Conservation (phyloP, 1,139 yeast genomes). For the Candida freyschussii region DNA sequence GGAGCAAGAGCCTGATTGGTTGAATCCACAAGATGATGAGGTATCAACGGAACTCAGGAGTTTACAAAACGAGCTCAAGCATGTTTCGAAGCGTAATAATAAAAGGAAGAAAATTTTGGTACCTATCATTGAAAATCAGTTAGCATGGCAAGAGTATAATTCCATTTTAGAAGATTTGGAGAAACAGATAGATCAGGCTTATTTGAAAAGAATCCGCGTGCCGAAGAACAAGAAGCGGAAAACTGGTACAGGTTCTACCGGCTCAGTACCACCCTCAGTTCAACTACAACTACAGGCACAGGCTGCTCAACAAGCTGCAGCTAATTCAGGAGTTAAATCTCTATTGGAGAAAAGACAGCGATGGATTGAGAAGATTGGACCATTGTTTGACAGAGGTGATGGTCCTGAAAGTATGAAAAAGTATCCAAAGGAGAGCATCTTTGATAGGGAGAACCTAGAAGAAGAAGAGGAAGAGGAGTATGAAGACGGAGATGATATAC, state of each 20-base stretch:
- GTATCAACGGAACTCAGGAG: conserved; percentile 77
- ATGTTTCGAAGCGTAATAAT: conserved; percentile 58
- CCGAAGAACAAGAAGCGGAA: conserved; percentile 76
- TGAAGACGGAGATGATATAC: conserved; percentile 27
- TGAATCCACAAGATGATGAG: conserved; percentile 88
- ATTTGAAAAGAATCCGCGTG: conserved; percentile 76
- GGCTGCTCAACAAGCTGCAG: conserved; percentile 46
- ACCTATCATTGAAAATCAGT: conserved; percentile 80
- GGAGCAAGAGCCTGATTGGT: conserved; percentile 50
- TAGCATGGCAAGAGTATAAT: conserved; percentile 93
- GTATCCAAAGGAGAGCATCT: conserved; percentile 62
- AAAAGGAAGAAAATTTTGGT: conserved; percentile 60
- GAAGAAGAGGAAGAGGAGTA: conserved; percentile 45
- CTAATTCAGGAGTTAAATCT: conserved; percentile 73
- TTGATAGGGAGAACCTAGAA: conserved; percentile 50
- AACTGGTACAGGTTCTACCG: conserved; percentile 21
- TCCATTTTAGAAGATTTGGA: conserved; percentile 90
- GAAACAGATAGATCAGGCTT: conserved; percentile 95
- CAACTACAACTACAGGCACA: conserved; percentile 31
- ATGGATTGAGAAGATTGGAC: conserved; percentile 90
- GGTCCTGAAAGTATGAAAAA: conserved; percentile 64
- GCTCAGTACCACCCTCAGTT: conserved; percentile 21
- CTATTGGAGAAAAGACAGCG: conserved; percentile 78
- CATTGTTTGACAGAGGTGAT: conserved; percentile 52
- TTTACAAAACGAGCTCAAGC: conserved; percentile 64